These are phyloP conservation scores for Trichocomaceae sp. DNA, from an alignment of 2,329 filamentous ascomycete species.

Conservation along the genomic window DNA sequence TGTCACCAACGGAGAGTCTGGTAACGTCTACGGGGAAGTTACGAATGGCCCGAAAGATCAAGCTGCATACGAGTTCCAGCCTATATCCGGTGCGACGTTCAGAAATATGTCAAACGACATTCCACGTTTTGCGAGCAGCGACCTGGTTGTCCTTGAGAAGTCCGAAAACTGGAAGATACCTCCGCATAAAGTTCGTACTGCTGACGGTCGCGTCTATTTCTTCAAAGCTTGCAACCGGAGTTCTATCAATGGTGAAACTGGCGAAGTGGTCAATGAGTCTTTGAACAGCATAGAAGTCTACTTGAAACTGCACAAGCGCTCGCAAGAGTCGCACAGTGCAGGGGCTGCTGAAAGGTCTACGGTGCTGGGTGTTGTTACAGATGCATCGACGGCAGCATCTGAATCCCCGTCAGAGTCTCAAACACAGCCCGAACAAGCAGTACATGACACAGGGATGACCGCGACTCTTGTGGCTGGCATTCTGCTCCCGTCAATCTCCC, in stretches of 20 bases:
- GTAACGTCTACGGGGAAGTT: not conserved
- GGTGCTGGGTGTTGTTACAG: slow-evolving; percentile 3
- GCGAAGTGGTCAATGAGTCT: not conserved
- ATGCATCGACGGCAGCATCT: not conserved
- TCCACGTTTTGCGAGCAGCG: not conserved
- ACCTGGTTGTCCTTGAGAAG: slow-evolving; percentile 2
- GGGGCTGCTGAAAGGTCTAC: not conserved
- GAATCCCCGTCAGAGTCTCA: not conserved
- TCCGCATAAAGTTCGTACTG: slow-evolving; percentile 3
- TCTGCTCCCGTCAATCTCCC: not conserved
- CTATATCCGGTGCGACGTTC: not conserved
- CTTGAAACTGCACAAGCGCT: not conserved
- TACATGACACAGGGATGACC: not conserved
- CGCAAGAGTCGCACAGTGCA: not conserved
- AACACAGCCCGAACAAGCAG: not conserved
- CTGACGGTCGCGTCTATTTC: slow-evolving; percentile 2
- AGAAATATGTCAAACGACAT: slow-evolving; percentile 4
- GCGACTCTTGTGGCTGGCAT: slow-evolving; percentile 4
- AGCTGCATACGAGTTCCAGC: slow-evolving; percentile 4
- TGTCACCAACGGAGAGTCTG: not conserved
- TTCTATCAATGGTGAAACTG: not conserved
- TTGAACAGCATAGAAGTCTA: slow-evolving; percentile 7
- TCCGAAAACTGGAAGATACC: slow-evolving; percentile 1
- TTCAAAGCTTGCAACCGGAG: slow-evolving; percentile 5
- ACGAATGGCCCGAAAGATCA: not conserved